These are phyloP conservation scores for Schrenkiella parvula DNA, from an alignment of 345 rosid species.

Conservation along the genomic window DNA sequence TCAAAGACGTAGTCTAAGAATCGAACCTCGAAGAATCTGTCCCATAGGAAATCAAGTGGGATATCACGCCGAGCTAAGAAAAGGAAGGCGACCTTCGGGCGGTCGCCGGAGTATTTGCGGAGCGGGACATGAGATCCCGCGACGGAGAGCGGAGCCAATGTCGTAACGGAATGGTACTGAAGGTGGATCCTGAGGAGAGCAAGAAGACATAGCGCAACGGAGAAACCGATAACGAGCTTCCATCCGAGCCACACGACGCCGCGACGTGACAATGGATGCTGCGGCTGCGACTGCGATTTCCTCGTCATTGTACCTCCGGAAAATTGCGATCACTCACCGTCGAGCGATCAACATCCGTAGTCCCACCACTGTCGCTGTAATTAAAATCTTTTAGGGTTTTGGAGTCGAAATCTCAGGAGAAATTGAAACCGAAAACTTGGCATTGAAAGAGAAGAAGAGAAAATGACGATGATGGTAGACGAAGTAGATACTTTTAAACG, in stretches of 20 bases:
- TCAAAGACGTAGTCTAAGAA: background rate
- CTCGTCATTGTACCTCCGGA: constrained; percentile 42
- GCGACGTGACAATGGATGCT: constrained; percentile 32
- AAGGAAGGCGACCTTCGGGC: constrained; percentile 64
- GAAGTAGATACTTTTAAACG: background rate
- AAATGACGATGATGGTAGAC: background rate
- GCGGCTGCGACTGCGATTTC: constrained; percentile 33
- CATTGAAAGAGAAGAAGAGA: background rate
- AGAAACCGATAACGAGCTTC: constrained; percentile 60
- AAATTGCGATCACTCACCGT: constrained; percentile 11
- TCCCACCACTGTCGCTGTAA: background rate
- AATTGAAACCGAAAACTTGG: constrained; percentile 3
- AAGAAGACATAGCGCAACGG: constrained; percentile 50
- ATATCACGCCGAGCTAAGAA: constrained; percentile 60
- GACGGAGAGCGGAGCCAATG: constrained; percentile 26
- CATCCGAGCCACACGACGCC: constrained; percentile 58
- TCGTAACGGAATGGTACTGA: constrained; percentile 31
- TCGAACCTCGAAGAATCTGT: constrained; percentile 60
- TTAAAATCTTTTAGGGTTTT: background rate
- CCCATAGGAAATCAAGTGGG: constrained; percentile 77
- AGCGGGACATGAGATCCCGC: constrained; percentile 32
- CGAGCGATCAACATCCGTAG: constrained; percentile 20
- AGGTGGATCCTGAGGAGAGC: constrained; percentile 59
- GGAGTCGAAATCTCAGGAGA: constrained; percentile 6
- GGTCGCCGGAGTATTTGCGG: constrained; percentile 30